phyloP scores from a whole-genome alignment of 2,329 filamentous ascomycete genomes.

The Alternaria brassicicola region DNA sequence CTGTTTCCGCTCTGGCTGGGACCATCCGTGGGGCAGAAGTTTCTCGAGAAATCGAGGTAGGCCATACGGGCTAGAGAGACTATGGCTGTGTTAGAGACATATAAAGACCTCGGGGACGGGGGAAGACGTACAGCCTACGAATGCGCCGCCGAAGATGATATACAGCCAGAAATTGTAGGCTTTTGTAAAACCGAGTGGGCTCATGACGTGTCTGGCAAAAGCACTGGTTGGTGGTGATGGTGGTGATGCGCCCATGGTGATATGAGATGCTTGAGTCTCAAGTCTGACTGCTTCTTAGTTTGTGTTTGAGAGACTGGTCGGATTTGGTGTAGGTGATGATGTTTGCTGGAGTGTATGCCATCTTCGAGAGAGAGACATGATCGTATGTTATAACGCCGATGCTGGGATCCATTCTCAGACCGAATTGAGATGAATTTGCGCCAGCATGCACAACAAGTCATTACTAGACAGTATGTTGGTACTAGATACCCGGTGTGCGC shows the following conservation, averaged over 20 bases:
- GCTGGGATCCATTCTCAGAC: background rate
- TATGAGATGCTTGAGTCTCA: background rate
- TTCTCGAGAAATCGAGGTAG: slow-evolving; percentile 56
- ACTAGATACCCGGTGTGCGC: background rate
- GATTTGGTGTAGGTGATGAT: background rate
- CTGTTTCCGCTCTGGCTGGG: slow-evolving; percentile 16
- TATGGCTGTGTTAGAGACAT: slow-evolving; percentile 13
- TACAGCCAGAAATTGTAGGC: slow-evolving; percentile 65
- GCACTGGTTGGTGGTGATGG: slow-evolving; percentile 13
- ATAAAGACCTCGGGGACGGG: background rate
- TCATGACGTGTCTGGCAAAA: slow-evolving; percentile 28
- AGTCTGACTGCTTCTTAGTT: background rate
- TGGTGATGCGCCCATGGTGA: slow-evolving; percentile 22
- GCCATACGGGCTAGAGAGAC: slow-evolving; percentile 56
- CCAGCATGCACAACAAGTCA: background rate
- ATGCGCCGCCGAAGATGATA: slow-evolving; percentile 26
- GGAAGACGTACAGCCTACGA: slow-evolving; percentile 21
- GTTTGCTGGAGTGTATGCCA: background rate
- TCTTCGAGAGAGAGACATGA: background rate
- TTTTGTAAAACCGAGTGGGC: slow-evolving; percentile 61
- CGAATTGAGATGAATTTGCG: slow-evolving; percentile 5
- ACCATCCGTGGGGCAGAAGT: slow-evolving; percentile 24
- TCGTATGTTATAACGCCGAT: background rate
- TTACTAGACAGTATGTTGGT: background rate
- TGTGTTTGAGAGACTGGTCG: background rate